phyloP scores from a whole-genome alignment of 2,329 filamentous ascomycete species.

The Cladosporium sp. region DNA sequence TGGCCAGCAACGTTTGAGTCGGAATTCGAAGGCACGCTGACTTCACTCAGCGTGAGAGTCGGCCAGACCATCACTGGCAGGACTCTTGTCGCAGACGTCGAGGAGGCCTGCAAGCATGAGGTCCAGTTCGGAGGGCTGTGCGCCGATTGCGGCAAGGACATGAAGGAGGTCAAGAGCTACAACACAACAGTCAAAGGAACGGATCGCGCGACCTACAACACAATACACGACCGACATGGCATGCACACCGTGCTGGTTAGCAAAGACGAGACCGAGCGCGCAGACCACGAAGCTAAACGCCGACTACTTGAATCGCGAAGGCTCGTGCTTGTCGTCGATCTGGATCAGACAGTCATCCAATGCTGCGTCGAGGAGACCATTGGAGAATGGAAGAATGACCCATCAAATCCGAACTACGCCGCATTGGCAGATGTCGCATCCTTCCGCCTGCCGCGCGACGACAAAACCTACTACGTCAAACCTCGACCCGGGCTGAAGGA shows the following conservation, averaged over 20 bases:
- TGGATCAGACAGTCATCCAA: conserved; percentile 98
- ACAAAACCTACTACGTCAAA: conserved; percentile 94
- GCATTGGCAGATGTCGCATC: conserved; percentile 82
- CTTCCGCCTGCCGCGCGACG: conserved; percentile 87
- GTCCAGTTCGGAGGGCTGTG: conserved; percentile 89
- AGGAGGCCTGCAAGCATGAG: conserved; percentile 87
- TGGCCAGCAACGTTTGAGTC: conserved; percentile 79
- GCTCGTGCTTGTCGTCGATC: conserved; percentile 88
- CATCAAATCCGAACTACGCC: conserved; percentile 82
- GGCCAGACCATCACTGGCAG: conserved; percentile 59
- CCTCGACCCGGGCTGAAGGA: conserved; percentile 79
- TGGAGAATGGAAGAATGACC: conserved; percentile 89
- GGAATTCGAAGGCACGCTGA: conserved; percentile 74
- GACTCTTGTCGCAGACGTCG: conserved; percentile 65
- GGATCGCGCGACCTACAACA: conserved; percentile 85
- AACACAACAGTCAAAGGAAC: conserved; percentile 75
- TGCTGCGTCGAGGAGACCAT: conserved; percentile 96
- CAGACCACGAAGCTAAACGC: conserved; percentile 81
- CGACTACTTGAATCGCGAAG: conserved; percentile 76
- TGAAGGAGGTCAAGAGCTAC: conserved; percentile 78
- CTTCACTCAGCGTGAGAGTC: conserved; percentile 67
- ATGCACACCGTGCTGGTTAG: conserved; percentile 85
- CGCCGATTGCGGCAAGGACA: conserved; percentile 88
- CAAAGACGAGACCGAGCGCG: conserved; percentile 69
- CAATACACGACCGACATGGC: conserved; percentile 67